Evolutionary conservation across 2,329 filamentous ascomycete genomes (phyloP).

Genomic region (Pseudogymnoascus pannorum): DNA sequence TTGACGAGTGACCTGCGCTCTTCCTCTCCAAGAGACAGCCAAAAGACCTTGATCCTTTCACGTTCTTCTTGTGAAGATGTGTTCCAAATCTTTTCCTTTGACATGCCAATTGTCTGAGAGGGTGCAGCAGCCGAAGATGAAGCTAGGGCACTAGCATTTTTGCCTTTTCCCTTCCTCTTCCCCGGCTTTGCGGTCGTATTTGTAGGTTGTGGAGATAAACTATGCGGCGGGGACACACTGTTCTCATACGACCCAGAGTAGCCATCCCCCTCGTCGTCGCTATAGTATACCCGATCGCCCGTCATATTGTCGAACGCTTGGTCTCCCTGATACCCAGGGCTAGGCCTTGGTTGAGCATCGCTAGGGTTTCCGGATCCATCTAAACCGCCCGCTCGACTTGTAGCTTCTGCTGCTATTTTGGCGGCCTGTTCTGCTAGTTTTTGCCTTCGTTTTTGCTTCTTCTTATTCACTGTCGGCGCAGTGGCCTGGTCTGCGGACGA

Average conservation of each 20-base stretch:
- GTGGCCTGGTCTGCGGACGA: conserved; percentile 26
- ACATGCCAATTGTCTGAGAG: conserved; percentile 35
- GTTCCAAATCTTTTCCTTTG: conserved; percentile 88
- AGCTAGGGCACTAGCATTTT: conserved; percentile 10
- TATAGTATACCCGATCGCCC: conserved; percentile 48
- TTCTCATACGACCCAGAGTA: conserved; percentile 29
- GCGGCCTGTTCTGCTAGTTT: conserved; percentile 62
- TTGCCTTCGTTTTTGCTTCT: conserved; percentile 89
- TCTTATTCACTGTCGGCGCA: conserved; percentile 64
- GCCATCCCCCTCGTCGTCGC: conserved; percentile 40
- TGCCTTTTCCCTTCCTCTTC: conserved; percentile 35
- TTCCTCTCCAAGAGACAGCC: conserved; percentile 88
- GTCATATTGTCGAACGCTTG: conserved; percentile 26
- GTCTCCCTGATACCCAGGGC: conserved; percentile 23
- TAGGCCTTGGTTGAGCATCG: background rate
- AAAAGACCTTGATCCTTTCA: conserved; percentile 96
- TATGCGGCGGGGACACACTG: conserved; percentile 25
- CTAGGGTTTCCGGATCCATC: background rate
- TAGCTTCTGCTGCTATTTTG: conserved; percentile 25
- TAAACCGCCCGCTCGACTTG: background rate
- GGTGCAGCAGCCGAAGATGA: conserved; percentile 30
- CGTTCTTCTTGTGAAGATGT: conserved; percentile 90
- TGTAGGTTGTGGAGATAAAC: conserved; percentile 18
- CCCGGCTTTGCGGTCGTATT: conserved; percentile 26
- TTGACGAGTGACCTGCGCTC: conserved; percentile 93